Evolutionary conservation across 2,329 filamentous ascomycete genomes (phyloP), one percentile per base, ranked within the genome.

Genomic region (Calonectria pseudoturangicola): DNA sequence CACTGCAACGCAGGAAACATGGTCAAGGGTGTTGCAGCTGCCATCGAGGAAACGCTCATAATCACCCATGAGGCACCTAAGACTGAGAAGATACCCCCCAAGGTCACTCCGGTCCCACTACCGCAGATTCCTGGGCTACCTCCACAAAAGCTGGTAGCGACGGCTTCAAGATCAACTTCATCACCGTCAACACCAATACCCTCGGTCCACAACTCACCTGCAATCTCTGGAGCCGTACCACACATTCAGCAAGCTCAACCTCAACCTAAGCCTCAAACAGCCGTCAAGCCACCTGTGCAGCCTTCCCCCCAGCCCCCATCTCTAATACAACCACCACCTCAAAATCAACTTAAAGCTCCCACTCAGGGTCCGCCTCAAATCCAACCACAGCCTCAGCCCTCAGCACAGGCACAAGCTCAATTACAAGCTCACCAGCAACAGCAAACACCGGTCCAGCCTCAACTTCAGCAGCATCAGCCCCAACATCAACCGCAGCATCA

Each of bases 1-100:
- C 85, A 88, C 60, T 90, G 88, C 79, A 87, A 86, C 68, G 74
- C 81, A 5, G 77, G 81, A 9, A 82, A 63, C 39, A 69, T 75
- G 13, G 56, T 77, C 25, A 84, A 80, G 66, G 75, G 75, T 9
- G 62, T 74, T 4, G 33, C 51, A 4, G 21, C 68, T 6, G 64
- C 73, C 62, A 48, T 68, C 12, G 84, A 85, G 2, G 83, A 84
- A 13, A 75, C 70, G 3, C 76, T 79, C 39, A 66, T 74, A 58
- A 74, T 79, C 41, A 78, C 75, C 9, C 62, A 75, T 28, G 76
- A 78, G 51, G 72, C 76, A 27, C 50, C 66, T n/a, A 81, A 77
- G 62, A 13, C 39, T 18, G 80, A 82, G 28, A 81, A 81, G 72
- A 68, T 72, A n/a, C 70, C 76, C 0, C 75, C 72, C 2, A 85